Conservation (phyloP, 768 basidiomycete genomes). For the Pholiota microspora region DNA sequence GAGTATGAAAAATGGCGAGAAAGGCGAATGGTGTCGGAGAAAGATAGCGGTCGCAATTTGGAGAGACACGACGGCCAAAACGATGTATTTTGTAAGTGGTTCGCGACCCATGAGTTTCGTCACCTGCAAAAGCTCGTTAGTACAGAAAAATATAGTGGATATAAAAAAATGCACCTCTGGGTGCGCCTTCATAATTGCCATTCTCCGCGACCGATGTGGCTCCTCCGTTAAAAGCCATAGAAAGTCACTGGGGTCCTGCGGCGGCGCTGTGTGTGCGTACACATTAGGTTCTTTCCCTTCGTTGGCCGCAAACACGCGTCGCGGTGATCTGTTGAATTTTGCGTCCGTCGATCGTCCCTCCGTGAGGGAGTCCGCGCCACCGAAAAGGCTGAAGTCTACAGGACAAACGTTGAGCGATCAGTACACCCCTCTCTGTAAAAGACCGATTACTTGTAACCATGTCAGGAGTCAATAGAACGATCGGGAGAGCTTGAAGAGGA, state of each 20-base stretch:
- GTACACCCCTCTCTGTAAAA: background rate
- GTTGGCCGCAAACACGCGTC: slow-evolving; percentile 47
- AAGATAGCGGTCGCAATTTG: slow-evolving; percentile 66
- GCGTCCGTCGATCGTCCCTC: slow-evolving; percentile 37
- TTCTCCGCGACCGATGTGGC: slow-evolving; percentile 86
- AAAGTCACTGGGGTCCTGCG: slow-evolving; percentile 82
- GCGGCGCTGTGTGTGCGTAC: slow-evolving; percentile 44
- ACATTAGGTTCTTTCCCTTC: slow-evolving; percentile 33
- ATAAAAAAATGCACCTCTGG: slow-evolving; percentile 63
- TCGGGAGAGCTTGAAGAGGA: background rate
- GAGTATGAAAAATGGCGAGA: slow-evolving; percentile 73
- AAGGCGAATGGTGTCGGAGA: slow-evolving; percentile 66
- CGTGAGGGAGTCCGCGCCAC: slow-evolving; percentile 76
- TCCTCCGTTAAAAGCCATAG: slow-evolving; percentile 98
- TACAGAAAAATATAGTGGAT: background rate
- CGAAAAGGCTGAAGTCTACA: slow-evolving; percentile 78
- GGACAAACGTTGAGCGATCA: background rate
- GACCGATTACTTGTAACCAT: slow-evolving; percentile 15
- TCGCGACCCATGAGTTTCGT: slow-evolving; percentile 97
- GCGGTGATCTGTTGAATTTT: slow-evolving; percentile 35
- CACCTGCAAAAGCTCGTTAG: slow-evolving; percentile 49
- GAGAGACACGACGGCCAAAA: slow-evolving; percentile 74
- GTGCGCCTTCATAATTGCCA: slow-evolving; percentile 90
- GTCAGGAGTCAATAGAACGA: background rate
- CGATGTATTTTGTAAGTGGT: slow-evolving; percentile 87